Evolutionary conservation across 352 stramenopile genomes (phyloP), one percentile per base, ranked within the genome.

Genomic region (Phytopythium kandeliae): DNA sequence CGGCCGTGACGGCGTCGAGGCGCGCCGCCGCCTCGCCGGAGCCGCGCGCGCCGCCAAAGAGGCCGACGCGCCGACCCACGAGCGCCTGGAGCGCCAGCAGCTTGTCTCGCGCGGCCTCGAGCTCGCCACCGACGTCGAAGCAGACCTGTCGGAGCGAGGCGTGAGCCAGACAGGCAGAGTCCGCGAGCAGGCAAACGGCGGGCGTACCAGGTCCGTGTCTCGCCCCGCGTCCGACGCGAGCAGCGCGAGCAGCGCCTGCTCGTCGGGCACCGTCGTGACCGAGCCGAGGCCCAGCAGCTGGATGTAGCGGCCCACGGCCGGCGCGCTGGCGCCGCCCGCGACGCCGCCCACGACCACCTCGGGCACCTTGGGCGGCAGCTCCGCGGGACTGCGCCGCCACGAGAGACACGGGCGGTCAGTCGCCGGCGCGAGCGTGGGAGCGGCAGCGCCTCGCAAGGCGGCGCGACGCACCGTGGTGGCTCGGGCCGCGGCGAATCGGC

Each of bases 271-370:
- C 17, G 67, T 74, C 30, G 67, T 30, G 17, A 87, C 74, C 1
- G 70, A 78, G 31, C 77, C 78, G 13, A 92, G 21, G 0, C 78
- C 80, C 16, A 91, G 54, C 15, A 91, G 60, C 24, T 89, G 75
- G 26, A 91, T 85, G 56, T 89, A 91, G 11, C 80, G 71, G 0
- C 68, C 78, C n/a, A 69, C 63, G 16, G 80, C 67, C 1, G 73
- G 55, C 8, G 78, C 63, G 48, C 71, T 78, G 2, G 55, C 61
- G 3, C 57, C 71, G 26, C 57, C 60, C 15, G 65, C 55, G 8
- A 70, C 51, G 1, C 77, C 74, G 4, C 73, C 63, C 11, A 91
- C 63, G 17, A 85, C 48, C 15, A 91, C 86, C 35, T 86, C 69
- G 10, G 78, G 77, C 10, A 89, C 40, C 21, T 85, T 87, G 5